These are phyloP conservation scores for Juglanconis juglandina DNA, from an alignment of 2,329 filamentous ascomycete genomes.

Conservation along the genomic window DNA sequence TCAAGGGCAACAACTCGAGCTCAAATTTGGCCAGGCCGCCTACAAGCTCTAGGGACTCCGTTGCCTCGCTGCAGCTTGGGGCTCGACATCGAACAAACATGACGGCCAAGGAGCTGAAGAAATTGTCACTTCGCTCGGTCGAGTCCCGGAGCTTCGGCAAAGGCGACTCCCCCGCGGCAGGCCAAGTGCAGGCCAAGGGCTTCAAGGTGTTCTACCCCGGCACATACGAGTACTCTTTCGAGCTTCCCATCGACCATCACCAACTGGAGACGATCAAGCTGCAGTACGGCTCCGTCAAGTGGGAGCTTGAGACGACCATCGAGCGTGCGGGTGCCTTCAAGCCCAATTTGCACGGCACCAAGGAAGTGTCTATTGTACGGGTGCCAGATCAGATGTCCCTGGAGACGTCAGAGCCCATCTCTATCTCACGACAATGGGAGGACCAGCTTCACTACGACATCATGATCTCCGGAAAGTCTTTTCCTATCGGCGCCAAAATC, in stretches of 20 bases:
- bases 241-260: conserved; percentile 83
- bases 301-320: conserved; percentile 80
- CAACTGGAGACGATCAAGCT: conserved; percentile 86
- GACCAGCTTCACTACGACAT: conserved; percentile 95
- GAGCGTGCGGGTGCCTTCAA: conserved; percentile 88
- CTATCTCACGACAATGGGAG: conserved; percentile 90
- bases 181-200: conserved; percentile 60
- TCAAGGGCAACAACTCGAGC: conserved; percentile 38
- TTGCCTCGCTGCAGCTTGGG: conserved; percentile 28
- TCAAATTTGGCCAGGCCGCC: conserved; percentile 25
- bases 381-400: conserved; percentile 83
- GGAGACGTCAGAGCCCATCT: conserved; percentile 89
- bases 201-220: conserved; percentile 83
- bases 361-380: conserved; percentile 80
- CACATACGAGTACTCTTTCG: conserved; percentile 68
- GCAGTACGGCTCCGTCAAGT: conserved; percentile 81
- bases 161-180: conserved; percentile 65
- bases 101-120: conserved; percentile 55
- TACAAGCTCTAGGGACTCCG: conserved; percentile 27
- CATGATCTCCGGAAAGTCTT: conserved; percentile 92
- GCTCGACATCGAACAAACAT: conserved; percentile 29
- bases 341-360: conserved; percentile 76
- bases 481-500: conserved; percentile 81
- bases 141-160: conserved; percentile 84
- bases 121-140: conserved; percentile 74